These are phyloP conservation scores for Blastobotrys mokoenaii DNA, from an alignment of 805 yeast genomes.

Conservation along the genomic window DNA sequence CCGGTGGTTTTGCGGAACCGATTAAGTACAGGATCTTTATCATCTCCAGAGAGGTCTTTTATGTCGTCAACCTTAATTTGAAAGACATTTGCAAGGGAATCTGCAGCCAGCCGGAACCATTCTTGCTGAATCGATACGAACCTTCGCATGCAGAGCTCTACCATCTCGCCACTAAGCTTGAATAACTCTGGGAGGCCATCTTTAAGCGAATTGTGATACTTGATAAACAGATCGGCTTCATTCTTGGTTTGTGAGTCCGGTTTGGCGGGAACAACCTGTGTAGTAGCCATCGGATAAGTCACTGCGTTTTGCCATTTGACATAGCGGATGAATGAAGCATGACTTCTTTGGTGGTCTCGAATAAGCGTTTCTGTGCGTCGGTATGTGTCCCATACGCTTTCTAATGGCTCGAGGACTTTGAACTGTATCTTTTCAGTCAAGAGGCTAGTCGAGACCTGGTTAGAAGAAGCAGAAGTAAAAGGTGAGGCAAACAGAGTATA, in stretches of 20 bases:
- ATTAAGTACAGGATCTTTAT: background rate
- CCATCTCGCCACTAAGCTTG: conserved; percentile 10
- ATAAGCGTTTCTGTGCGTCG: conserved; percentile 13
- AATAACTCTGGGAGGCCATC: conserved; percentile 20
- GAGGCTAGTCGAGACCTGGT: conserved; percentile 11
- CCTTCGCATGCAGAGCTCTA: conserved; percentile 10
- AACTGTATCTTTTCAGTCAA: conserved; percentile 12
- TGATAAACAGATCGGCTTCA: conserved; percentile 18
- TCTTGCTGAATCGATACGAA: conserved; percentile 14
- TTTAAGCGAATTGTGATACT: conserved; percentile 16
- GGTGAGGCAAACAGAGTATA: conserved; percentile 14
- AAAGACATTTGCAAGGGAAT: conserved; percentile 16
- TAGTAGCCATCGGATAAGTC: too few relatives aligned
- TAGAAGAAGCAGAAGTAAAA: conserved; percentile 12
- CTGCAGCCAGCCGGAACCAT: conserved; percentile 19
- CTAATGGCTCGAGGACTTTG: conserved; percentile 14
- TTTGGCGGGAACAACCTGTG: background rate
- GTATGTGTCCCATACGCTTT: conserved; percentile 14
- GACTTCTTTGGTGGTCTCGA: conserved; percentile 12
- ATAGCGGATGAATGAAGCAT: conserved; percentile 15
- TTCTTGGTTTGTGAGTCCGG: conserved; percentile 4
- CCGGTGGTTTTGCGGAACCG: too few relatives aligned
- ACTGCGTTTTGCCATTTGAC: conserved; percentile 3
- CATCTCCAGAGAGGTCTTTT: background rate
- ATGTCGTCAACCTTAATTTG: conserved; percentile 5